These are phyloP conservation scores for Boletus coccyginus DNA, from an alignment of 768 basidiomycete species.

Conservation along the genomic window DNA sequence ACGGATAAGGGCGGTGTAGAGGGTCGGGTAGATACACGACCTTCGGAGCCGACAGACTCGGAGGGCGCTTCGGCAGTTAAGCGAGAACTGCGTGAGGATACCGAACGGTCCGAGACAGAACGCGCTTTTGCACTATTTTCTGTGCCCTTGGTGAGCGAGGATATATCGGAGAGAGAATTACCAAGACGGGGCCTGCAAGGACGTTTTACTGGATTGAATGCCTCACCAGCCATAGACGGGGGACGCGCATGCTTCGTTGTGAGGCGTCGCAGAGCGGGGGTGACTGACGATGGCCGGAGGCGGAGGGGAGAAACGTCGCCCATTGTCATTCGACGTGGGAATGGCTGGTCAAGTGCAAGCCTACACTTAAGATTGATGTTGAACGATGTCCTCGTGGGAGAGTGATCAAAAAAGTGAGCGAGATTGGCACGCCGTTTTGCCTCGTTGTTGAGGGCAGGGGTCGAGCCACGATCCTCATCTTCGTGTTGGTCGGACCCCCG, in stretches of 20 bases:
- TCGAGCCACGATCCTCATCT: conserved; percentile 14
- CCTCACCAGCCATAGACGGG: conserved; percentile 25
- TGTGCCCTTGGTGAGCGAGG: conserved; percentile 17
- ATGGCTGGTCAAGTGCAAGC: conserved; percentile 25
- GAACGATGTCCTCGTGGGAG: conserved; percentile 34
- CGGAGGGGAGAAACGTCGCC: conserved; percentile 35
- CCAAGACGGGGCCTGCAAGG: conserved; percentile 22
- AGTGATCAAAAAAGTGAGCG: conserved; percentile 35
- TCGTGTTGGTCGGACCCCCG: conserved; percentile 12
- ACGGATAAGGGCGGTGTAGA: conserved; percentile 30
- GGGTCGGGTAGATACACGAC: conserved; percentile 24
- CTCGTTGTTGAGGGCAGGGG: conserved; percentile 22
- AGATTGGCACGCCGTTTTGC: conserved; percentile 37
- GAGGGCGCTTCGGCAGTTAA: conserved; percentile 14
- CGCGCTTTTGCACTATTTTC: conserved; percentile 14
- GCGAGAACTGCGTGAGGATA: conserved; percentile 24
- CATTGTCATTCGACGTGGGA: conserved; percentile 36
- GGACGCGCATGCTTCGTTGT: conserved; percentile 27
- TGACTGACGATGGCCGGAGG: conserved; percentile 30
- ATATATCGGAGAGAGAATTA: conserved; percentile 15
- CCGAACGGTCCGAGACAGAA: conserved; percentile 17
- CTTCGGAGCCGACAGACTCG: conserved; percentile 20
- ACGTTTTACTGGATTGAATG: conserved; percentile 30
- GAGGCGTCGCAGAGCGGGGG: conserved; percentile 26
- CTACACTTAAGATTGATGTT: conserved; percentile 31